Base-by-base conservation (phyloP, 1,284 basidiomycete genomes). In the Ceratobasidium sp. region DNA sequence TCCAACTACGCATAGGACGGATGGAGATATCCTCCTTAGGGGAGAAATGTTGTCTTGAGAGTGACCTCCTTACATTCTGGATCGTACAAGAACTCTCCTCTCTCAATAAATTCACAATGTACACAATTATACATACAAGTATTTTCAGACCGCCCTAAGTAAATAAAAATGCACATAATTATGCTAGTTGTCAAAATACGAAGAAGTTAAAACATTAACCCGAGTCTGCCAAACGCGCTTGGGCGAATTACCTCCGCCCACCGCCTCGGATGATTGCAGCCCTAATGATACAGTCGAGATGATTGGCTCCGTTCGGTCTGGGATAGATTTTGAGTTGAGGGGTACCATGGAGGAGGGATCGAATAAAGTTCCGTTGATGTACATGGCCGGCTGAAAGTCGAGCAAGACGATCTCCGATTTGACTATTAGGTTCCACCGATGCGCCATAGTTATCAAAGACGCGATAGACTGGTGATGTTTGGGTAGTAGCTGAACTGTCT, bases 361-460 rank as follows among this genome's bases (percentile, higher is more conserved):
- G 57, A 44, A 69, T 57, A 36, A 33, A 45, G 53, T 48, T 11
- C 66, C 45, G 53, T 56, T 56, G 33, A 36, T 22, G 36, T 56
- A 69, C 66, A 69, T 69, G 7, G 47, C 53, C 17, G 66, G 66
- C 45, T 69, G 66, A 27, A 69, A 69, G 57, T 69, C 66, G 44
- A 69, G 66, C 41, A 69, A 24, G 29, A 57, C n/a, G 56, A 69
- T 36, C 17, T 69, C 53, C n/a, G 53, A 56, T 41, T 69, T 69
- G 54, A 57, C 66, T 53, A 69, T 69, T 48, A 57, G 66, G 66
- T 69, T 69, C 53, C 66, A 69, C 17, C 53, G 51, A 44, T 69
- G 57, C 17, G 66, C 51, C 24, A 57, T 69, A 33, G 45, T 27
- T 45, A 69, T 57, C n/a, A 57, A 47, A 1, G 66, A 44, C 5